These are phyloP conservation scores for Fomitopsis serialis DNA, from an alignment of 768 basidiomycete species.

Conservation along the genomic window DNA sequence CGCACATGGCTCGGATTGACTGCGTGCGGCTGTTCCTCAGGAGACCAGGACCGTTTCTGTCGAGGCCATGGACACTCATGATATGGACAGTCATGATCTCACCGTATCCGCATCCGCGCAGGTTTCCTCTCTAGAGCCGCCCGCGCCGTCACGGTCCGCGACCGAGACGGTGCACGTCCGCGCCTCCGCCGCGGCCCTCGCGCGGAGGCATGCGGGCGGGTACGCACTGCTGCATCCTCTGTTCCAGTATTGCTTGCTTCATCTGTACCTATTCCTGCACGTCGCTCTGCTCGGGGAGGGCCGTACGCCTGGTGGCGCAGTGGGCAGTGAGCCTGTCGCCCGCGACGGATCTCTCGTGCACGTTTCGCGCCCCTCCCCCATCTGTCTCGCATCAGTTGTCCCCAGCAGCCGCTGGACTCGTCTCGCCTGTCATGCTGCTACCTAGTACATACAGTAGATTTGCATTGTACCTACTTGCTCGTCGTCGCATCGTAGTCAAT, in stretches of 20 bases:
- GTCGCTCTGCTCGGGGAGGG: slow-evolving; percentile 14
- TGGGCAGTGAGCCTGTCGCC: neutral
- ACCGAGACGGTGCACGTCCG: neutral
- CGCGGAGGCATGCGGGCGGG: slow-evolving; percentile 18
- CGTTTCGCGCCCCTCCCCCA: neutral
- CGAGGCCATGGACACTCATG: neutral
- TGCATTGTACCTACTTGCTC: neutral
- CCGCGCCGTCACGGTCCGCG: neutral
- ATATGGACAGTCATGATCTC: neutral
- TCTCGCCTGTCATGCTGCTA: neutral
- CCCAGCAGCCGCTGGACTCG: neutral
- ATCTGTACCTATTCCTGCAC: slow-evolving; percentile 21
- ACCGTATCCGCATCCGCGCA: neutral
- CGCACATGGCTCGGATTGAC: slow-evolving; percentile 8
- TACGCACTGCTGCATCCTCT: slow-evolving; percentile 16
- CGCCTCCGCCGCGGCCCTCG: slow-evolving; percentile 5
- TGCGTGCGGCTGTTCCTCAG: slow-evolving; percentile 3
- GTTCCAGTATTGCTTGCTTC: slow-evolving; percentile 21
- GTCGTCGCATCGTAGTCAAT: neutral
- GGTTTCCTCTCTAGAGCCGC: neutral
- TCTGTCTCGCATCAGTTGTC: neutral
- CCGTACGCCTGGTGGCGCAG: neutral
- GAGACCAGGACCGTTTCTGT: neutral
- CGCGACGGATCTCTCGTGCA: neutral
- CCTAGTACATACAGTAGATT: neutral